phyloP scores from a whole-genome alignment of 768 basidiomycete genomes.

The Kwoniella botswanensis region DNA sequence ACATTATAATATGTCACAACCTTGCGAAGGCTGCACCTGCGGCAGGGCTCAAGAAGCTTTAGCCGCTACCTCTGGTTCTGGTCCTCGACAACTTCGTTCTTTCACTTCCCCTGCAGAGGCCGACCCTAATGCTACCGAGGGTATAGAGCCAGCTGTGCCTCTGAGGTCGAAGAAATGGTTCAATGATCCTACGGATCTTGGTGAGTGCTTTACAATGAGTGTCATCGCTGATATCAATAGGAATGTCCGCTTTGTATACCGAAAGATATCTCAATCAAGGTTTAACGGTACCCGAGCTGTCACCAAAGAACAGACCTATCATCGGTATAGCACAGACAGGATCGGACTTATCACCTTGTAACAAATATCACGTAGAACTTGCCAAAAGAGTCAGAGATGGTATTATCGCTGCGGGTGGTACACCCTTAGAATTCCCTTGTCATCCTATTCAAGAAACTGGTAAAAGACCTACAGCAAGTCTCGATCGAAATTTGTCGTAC shows the following conservation, averaged over 20 bases:
- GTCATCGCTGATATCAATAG: constrained; percentile 23
- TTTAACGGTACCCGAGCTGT: constrained; percentile 33
- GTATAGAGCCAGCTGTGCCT: constrained; percentile 49
- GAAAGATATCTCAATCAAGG: constrained; percentile 53
- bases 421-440: constrained; percentile 57
- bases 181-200: constrained; percentile 44
- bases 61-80: not conserved
- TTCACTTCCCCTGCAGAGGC: constrained; percentile 46
- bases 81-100: constrained; percentile 11
- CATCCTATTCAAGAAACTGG: constrained; percentile 58
- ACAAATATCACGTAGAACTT: constrained; percentile 52
- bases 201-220: constrained; percentile 17
- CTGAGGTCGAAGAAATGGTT: constrained; percentile 52
- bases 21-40: constrained; percentile 10
- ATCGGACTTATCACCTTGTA: constrained; percentile 56
- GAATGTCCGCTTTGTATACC: constrained; percentile 45
- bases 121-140: constrained; percentile 20
- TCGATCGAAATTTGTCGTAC: constrained; percentile 56
- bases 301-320: constrained; percentile 38
- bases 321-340: constrained; percentile 57
- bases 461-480: constrained; percentile 54
- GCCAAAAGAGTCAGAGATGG: constrained; percentile 57
- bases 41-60: constrained; percentile 7
- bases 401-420: constrained; percentile 56
- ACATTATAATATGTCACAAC: not conserved